These are phyloP conservation scores for Lepidium didymum DNA, from an alignment of 345 rosid species.

Conservation along the genomic window DNA sequence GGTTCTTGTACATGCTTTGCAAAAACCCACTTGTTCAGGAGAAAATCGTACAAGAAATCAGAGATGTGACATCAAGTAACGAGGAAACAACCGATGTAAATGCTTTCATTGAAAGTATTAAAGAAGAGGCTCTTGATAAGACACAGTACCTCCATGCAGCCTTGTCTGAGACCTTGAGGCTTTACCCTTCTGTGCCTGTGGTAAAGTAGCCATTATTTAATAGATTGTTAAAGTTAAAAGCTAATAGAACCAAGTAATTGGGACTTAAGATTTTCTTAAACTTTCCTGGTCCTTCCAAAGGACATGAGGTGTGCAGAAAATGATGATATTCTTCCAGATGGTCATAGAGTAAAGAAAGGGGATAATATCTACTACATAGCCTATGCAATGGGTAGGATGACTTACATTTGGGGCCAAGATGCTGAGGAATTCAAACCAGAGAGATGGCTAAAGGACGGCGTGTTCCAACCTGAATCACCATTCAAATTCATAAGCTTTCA, in stretches of 20 bases:
- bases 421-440: constrained; percentile 62
- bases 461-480: constrained; percentile 56
- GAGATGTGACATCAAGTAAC: constrained; percentile 27
- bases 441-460: constrained; percentile 65
- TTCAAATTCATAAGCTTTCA: constrained; percentile 71
- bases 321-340: constrained; percentile 72
- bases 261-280: not conserved
- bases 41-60: constrained; percentile 51
- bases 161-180: constrained; percentile 67
- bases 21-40: constrained; percentile 64
- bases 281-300: constrained; percentile 25
- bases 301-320: constrained; percentile 50
- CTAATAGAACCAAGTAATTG: not conserved
- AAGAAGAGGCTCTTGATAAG: constrained; percentile 37
- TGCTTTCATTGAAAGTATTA: constrained; percentile 36
- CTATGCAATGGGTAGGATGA: constrained; percentile 83
- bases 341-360: constrained; percentile 50
- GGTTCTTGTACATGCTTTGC: constrained; percentile 78
- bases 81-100: constrained; percentile 19
- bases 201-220: constrained; percentile 21
- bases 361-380: constrained; percentile 50
- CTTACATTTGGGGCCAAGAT: constrained; percentile 67
- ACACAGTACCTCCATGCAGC: constrained; percentile 84
- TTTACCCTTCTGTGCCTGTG: constrained; percentile 60
- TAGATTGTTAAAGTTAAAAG: not conserved